Evolutionary conservation across 768 basidiomycete species (phyloP).

Genomic region (Tylopilus sp.): DNA sequence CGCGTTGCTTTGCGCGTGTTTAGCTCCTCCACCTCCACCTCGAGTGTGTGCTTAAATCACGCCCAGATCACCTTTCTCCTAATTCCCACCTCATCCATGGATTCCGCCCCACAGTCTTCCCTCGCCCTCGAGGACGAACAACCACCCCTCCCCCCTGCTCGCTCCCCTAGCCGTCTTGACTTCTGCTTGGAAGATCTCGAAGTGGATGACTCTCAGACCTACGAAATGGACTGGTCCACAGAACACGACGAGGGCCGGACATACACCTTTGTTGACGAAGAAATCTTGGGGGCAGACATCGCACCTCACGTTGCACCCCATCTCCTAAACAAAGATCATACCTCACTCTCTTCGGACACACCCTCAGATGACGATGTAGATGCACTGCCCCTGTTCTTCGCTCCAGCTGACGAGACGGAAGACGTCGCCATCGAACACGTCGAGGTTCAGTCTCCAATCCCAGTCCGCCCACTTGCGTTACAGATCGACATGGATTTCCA

Average conservation of each 20-base stretch:
- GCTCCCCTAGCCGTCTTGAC: constrained; percentile 48
- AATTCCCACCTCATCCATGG: constrained; percentile 3
- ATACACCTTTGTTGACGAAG: constrained; percentile 6
- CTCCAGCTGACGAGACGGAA: constrained; percentile 13
- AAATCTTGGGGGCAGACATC: constrained; percentile 3
- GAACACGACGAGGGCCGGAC: neutral
- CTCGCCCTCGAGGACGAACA: constrained; percentile 12
- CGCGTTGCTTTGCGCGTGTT: constrained; percentile 21
- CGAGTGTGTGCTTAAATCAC: constrained; percentile 9
- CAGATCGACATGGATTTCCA: neutral
- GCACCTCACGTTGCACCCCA: neutral
- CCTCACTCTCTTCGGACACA: constrained; percentile 10
- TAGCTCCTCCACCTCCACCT: constrained; percentile 8
- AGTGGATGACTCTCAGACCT: constrained; percentile 4
- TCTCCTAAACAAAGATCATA: constrained; percentile 2
- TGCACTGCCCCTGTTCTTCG: constrained; percentile 6
- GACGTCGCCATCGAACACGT: constrained; percentile 11
- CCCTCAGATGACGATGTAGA: constrained; percentile 14
- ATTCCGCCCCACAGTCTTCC: constrained; percentile 1
- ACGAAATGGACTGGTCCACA: constrained; percentile 13
- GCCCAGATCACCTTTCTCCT: neutral
- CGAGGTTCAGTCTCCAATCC: constrained; percentile 18
- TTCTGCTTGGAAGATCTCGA: constrained; percentile 27
- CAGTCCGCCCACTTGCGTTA: constrained; percentile 16
- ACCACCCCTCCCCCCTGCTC: constrained; percentile 30